phyloP scores from a whole-genome alignment of 169 alveolate genomes.

The Eimeria praecox region DNA sequence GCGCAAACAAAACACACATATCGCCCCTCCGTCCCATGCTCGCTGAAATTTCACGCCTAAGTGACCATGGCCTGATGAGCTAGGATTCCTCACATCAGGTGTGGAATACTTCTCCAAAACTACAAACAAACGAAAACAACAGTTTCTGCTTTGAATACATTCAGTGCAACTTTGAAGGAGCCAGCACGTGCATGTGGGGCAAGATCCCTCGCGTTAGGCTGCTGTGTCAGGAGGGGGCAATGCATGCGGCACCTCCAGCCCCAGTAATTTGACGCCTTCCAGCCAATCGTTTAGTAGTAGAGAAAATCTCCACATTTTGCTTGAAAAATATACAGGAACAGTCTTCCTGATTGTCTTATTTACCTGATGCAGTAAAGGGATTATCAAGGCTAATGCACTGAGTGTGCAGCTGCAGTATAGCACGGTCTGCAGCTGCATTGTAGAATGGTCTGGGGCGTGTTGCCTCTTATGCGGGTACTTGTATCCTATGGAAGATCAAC shows the following conservation, averaged over 20 bases:
- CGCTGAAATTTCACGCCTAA: too few species aligned
- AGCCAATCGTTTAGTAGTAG: neutral
- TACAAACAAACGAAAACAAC: too few species aligned
- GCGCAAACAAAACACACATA: neutral
- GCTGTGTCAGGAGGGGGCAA: neutral
- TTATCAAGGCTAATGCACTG: neutral
- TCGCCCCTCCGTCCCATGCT: too few species aligned
- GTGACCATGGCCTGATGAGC: neutral
- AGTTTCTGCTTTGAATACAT: too few species aligned
- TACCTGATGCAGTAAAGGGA: neutral
- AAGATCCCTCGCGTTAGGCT: neutral
- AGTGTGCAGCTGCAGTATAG: too few species aligned
- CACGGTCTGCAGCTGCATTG: too few species aligned
- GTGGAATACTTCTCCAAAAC: neutral
- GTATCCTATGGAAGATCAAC: too few species aligned
- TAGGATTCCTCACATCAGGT: too few species aligned
- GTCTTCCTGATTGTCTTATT: neutral
- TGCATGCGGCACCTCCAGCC: neutral
- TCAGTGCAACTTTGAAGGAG: neutral
- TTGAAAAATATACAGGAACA: neutral
- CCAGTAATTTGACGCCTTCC: neutral
- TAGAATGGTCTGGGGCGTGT: too few species aligned
- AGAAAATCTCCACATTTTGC: neutral
- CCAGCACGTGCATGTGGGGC: neutral
- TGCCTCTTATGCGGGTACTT: too few species aligned